Base-by-base conservation (phyloP, 2,329 filamentous ascomycete genomes). In the Pleoardoris graminearum region DNA sequence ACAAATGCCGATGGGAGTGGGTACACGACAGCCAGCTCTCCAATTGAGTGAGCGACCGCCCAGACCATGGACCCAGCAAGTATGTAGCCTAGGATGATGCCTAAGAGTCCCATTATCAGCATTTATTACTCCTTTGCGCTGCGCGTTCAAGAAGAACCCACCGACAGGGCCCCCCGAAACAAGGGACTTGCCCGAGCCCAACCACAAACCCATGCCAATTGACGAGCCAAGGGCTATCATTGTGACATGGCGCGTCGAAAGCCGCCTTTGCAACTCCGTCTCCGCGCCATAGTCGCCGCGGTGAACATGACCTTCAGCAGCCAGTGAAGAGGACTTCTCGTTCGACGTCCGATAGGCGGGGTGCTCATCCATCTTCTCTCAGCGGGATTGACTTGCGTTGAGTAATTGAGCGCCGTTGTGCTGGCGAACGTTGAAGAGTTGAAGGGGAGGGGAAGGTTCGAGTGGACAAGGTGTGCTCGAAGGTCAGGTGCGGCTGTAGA, bases 1-100 rank as follows among this genome's bases (percentile, higher is more conserved):
- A 77, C 72, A 50, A 79, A 80, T 10, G 76, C 75, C 4, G 73
- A 75, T 0, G 77, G 76, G 0, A 79, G 60, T 4, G 77, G 77
- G 50, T 79, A 79, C 67, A 79, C 66, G 53, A 77, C 69, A 0
- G 75, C 76, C 72, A 80, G 75, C 53, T 79, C 76, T 1, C 76
- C 77, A 29, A 79, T 77, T 2, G 75, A 77, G 30, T 79, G 77
- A 37, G 65, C 71, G 29, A 80, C 75, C n/a, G 70, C 66, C 76
- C 76, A 79, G 14, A 78, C 72, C 62, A 67, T 74, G 1, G 63
- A 63, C 5, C 67, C 69, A 25, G 66, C 63, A n/a, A 80, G 69
- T 35, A 69, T 42, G 53, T 78, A 80, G 11, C 76, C 76, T 17
- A 80, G 62, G 49, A 80, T 75, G 49, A 79, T 70, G 22, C 29